Base-by-base conservation (phyloP, 148 eudicot genomes). In the Heliosperma pusillum region DNA sequence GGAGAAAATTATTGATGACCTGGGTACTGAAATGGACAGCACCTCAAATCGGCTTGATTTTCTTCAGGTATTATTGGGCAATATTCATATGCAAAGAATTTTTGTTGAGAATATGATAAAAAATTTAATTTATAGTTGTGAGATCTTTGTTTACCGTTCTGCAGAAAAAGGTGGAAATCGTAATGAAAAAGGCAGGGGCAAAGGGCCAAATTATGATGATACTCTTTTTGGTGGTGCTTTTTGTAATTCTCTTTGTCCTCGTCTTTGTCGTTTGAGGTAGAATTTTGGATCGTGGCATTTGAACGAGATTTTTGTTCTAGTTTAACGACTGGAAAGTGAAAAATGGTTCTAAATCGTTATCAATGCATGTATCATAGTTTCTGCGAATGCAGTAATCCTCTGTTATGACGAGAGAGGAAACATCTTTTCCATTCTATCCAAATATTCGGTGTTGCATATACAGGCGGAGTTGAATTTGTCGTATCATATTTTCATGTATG, bases 191-290 rank as follows among this genome's bases (percentile, higher is more conserved):
- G 84, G 93, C 98, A 63, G 87, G 98, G 53, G 96, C 86, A 15
- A 93, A 93, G 78, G 98, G 97, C 63, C 98, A 91, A 76, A 47
- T 91, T 56, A 86, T 91, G 97, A 91, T 93, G 94, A 88, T 93
- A 72, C 50, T 85, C 24, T 89, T 91, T 85, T 80, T 93, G 83
- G 76, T 90, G 55, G 92, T 83, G 50, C 81, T 93, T 72, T 90
- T 93, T 74, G 82, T 93, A 71, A 80, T 93, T 79, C 83, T 93
- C 1, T 93, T 90, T 62, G 90, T 93, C 69, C 86, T 93, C 53
- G 98, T 93, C 55, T 93, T 93, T 84, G 75, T 90, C 45, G 84
- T 89, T 75, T 85, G 72, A 82, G 69, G 58, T 80, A 56, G 72
- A 50, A 50, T 50, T 50, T 50, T 12, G 3, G 55, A 50, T 13